phyloP scores from a whole-genome alignment of 345 rosid species.

The Gossypium mustelinum region DNA sequence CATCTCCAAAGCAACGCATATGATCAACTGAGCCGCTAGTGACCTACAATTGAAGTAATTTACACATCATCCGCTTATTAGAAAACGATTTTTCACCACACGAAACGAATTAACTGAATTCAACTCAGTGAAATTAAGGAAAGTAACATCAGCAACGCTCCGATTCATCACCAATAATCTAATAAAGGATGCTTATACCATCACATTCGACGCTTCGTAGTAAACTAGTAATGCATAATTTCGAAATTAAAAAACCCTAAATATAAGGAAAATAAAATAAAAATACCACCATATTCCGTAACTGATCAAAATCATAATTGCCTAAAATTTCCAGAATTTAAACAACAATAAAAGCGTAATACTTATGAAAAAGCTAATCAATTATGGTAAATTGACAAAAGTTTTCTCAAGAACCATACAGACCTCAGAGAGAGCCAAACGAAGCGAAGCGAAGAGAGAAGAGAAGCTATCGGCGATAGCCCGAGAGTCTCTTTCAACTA shows the following conservation, averaged over 20 bases:
- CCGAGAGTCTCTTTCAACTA: constrained; percentile 73
- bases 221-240: neutral
- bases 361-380: neutral
- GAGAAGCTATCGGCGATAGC: constrained; percentile 87
- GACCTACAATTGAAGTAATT: constrained; percentile 34
- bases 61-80: neutral
- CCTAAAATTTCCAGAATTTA: neutral
- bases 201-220: neutral
- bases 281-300: neutral
- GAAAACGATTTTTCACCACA: neutral
- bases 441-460: constrained; percentile 76
- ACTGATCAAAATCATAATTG: neutral
- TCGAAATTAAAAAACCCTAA: neutral
- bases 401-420: constrained; percentile 1
- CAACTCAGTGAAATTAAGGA: neutral
- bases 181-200: neutral
- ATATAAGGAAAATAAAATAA: neutral
- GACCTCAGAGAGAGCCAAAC: constrained; percentile 81
- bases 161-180: neutral
- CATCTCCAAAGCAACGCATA: constrained; percentile 78
- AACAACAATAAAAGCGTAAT: neutral
- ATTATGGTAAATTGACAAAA: neutral
- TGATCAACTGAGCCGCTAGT: constrained; percentile 70
- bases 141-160: neutral
- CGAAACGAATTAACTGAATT: neutral